phyloP scores from a whole-genome alignment of 192 early-diverging fungal species.

The Backusella liffmaniae region DNA sequence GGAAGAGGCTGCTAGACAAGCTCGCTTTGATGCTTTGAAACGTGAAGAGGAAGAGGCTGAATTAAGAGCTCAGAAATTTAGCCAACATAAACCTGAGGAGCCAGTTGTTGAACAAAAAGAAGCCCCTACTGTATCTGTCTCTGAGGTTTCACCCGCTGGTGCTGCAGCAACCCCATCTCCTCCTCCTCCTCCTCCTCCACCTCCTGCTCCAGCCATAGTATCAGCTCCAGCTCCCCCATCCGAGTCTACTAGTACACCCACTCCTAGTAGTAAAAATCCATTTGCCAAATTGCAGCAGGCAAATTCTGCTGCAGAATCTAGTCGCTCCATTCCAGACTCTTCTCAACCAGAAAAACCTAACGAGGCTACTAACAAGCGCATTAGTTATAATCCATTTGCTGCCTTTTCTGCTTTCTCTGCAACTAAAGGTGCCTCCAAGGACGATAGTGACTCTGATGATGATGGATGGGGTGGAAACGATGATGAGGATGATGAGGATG shows the following conservation, averaged over 20 bases:
- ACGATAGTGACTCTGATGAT: slow-evolving; percentile 26
- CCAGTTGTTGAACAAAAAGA: neutral
- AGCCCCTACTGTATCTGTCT: neutral
- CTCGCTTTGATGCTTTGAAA: slow-evolving; percentile 14
- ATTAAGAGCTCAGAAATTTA: neutral
- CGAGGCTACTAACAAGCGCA: slow-evolving; percentile 23
- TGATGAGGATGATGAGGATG: slow-evolving; percentile 29
- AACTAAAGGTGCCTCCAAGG: neutral
- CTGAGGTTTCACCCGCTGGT: neutral
- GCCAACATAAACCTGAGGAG: slow-evolving; percentile 8
- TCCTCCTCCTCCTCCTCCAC: slow-evolving; percentile 12
- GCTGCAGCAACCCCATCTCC: slow-evolving; percentile 15
- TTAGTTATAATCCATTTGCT: slow-evolving; percentile 45
- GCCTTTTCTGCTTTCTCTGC: slow-evolving; percentile 27
- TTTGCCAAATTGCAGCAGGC: slow-evolving; percentile 31
- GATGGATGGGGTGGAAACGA: slow-evolving; percentile 39
- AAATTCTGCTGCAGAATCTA: neutral
- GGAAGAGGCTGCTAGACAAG: slow-evolving; percentile 15
- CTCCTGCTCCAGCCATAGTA: neutral
- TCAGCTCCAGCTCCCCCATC: neutral
- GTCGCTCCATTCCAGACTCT: neutral
- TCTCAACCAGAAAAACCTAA: slow-evolving; percentile 13
- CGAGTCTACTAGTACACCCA: neutral
- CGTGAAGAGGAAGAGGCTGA: slow-evolving; percentile 13
- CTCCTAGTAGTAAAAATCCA: slow-evolving; percentile 33